Evolutionary conservation across 768 basidiomycete species (phyloP).

Genomic region (Boletus tylopilopsis): DNA sequence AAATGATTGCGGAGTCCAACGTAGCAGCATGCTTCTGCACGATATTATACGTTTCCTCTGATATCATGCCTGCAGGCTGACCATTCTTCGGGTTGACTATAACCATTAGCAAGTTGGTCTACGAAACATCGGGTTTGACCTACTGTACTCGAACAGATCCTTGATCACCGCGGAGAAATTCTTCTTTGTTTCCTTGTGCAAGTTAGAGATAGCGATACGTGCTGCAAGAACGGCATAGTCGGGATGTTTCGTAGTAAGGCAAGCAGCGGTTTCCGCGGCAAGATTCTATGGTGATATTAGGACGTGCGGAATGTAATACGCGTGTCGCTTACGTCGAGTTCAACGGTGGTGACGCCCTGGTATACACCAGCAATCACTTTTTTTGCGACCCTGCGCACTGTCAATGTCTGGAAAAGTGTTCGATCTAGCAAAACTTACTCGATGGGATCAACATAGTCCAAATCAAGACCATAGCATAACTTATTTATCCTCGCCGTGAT

Average conservation of each 20-base stretch:
- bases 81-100: constrained; percentile 95
- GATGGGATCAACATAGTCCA: constrained; percentile 88
- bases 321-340: constrained; percentile 75
- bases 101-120: background rate
- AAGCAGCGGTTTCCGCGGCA: constrained; percentile 95
- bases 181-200: constrained; percentile 99
- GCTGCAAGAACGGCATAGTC: constrained; percentile 99
- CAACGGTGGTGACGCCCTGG: constrained; percentile 93
- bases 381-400: constrained; percentile 64
- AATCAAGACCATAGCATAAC: constrained; percentile 94
- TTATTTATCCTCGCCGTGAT: constrained; percentile 86
- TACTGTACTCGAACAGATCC: constrained; percentile 87
- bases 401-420: constrained; percentile 3
- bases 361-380: constrained; percentile 94
- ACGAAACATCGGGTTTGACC: constrained; percentile 18
- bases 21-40: constrained; percentile 77
- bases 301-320: background rate
- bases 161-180: constrained; percentile 89
- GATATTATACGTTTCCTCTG: constrained; percentile 77
- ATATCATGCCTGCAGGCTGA: constrained; percentile 84
- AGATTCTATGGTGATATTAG: constrained; percentile 61
- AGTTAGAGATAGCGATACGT: constrained; percentile 96
- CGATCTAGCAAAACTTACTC: constrained; percentile 44
- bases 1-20: constrained; percentile 94
- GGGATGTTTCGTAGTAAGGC: constrained; percentile 93